These are phyloP conservation scores for Penicillium brasilianum DNA, from an alignment of 2,329 filamentous ascomycete genomes.

Conservation along the genomic window DNA sequence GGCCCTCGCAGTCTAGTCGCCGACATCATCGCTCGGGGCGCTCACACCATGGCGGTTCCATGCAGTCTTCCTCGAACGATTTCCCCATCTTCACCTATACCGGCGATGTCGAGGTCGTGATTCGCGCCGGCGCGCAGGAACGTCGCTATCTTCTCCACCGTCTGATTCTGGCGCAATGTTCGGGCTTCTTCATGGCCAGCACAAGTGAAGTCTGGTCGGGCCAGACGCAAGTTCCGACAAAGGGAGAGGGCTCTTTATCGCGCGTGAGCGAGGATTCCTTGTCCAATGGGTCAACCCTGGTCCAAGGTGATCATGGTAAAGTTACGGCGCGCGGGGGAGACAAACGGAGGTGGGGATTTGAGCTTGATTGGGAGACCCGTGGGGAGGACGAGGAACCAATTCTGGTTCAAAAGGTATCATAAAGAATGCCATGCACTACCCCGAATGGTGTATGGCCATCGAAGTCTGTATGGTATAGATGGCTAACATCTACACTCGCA, in stretches of 20 bases:
- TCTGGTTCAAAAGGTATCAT: constrained; percentile 76
- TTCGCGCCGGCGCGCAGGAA: constrained; percentile 71
- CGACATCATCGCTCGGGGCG: constrained; percentile 74
- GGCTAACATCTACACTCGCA: constrained; percentile 20
- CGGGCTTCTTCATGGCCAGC: constrained; percentile 85
- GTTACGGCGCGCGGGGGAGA: constrained; percentile 47
- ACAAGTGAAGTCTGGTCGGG: constrained; percentile 78
- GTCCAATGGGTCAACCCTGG: constrained; percentile 45
- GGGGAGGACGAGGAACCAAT: constrained; percentile 80
- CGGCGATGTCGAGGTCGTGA: constrained; percentile 88
- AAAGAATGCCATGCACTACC: constrained; percentile 25
- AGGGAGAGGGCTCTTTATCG: constrained; percentile 44
- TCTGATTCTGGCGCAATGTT: constrained; percentile 85
- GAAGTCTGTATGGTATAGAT: background rate
- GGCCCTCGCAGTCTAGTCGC: constrained; percentile 64
- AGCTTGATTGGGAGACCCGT: constrained; percentile 75
- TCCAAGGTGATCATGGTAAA: constrained; percentile 46
- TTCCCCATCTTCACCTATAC: constrained; percentile 90
- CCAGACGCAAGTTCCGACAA: constrained; percentile 51
- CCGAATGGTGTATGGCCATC: background rate
- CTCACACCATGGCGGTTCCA: constrained; percentile 75
- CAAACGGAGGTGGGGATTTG: constrained; percentile 79
- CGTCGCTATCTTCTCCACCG: constrained; percentile 86
- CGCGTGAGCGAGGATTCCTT: constrained; percentile 38
- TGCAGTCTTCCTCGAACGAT: constrained; percentile 79